Evolutionary conservation across 1,284 basidiomycete species (phyloP).

Genomic region (Waitea zeae): DNA sequence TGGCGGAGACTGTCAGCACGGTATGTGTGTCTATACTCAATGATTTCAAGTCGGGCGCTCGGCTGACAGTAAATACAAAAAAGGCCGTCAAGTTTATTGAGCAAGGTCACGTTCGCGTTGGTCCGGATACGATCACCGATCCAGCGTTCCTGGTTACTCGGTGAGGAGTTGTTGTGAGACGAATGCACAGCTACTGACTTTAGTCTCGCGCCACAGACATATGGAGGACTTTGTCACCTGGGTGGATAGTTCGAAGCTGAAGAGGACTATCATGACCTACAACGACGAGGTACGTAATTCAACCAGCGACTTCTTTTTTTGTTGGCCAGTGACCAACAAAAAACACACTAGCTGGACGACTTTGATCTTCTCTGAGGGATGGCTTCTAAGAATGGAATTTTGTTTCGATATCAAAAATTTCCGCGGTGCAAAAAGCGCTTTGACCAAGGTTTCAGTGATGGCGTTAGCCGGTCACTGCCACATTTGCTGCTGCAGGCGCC

Average conservation of each 20-base stretch:
- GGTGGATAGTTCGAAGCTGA: conserved; percentile 96
- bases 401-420: no score
- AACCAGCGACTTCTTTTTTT: no score
- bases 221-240: conserved; percentile 99
- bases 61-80: background rate
- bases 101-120: conserved; percentile 95
- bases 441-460: no score
- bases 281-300: conserved; percentile 73
- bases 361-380: conserved; percentile 59
- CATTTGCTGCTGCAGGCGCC: no score
- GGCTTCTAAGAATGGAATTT: no score
- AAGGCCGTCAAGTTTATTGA: conserved; percentile 96
- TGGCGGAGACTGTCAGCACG: conserved; percentile 92
- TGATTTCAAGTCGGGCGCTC: background rate
- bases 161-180: no score
- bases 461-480: no score
- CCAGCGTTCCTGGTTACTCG: conserved; percentile 94
- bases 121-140: conserved; percentile 91
- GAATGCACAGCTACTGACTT: no score
- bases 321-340: background rate
- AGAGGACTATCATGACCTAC: conserved; percentile 90
- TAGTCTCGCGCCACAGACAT: conserved; percentile 34
- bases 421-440: no score
- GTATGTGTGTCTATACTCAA: conserved; percentile 36
- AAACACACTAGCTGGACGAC: conserved; percentile 82